A percentile compares a stretch with the other conserved stretches of the same genome.
phyloP scores from a whole-genome alignment of 352 stramenopile genomes.

The Phytophthora fragariaefolia region DNA sequence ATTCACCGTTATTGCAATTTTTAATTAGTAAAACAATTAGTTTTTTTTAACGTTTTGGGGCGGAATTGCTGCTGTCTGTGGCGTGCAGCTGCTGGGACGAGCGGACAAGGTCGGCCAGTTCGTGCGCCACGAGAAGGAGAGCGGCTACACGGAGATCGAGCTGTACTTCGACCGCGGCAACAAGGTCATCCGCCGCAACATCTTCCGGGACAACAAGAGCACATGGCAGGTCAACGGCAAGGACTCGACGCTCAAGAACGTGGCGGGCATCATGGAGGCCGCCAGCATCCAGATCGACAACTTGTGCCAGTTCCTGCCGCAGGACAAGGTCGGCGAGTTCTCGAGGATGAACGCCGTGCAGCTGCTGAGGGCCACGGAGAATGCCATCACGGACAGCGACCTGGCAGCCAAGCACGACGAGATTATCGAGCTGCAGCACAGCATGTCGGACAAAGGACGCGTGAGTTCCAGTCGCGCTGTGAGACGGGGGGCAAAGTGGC shows the following conservation, averaged over 20 bases:
- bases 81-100: slow-evolving; percentile 91
- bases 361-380: slow-evolving; percentile 83
- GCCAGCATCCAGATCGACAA: slow-evolving; percentile 98
- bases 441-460: slow-evolving; percentile 74
- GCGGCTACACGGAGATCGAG: slow-evolving; percentile 93
- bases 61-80: too few species aligned
- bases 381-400: slow-evolving; percentile 75
- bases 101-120: slow-evolving; percentile 94
- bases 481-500: background rate
- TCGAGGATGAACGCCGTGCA: slow-evolving; percentile 85
- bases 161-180: slow-evolving; percentile 86
- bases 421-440: slow-evolving; percentile 79
- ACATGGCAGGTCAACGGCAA: slow-evolving; percentile 82
- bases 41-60: background rate
- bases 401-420: slow-evolving; percentile 75
- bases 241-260: slow-evolving; percentile 71
- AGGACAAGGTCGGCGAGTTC: slow-evolving; percentile 96
- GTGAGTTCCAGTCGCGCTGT: slow-evolving; percentile 33
- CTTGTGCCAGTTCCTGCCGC: slow-evolving; percentile 98
- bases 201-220: slow-evolving; percentile 92
- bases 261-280: slow-evolving; percentile 80
- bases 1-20: background rate
- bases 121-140: slow-evolving; percentile 87
- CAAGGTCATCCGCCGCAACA: slow-evolving; percentile 89
- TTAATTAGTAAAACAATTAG: background rate